Percentiles rank a stretch among this genome's conserved stretches.
phyloP scores from a whole-genome alignment of 148 eudicot species.

The Persicaria tinctoria region DNA sequence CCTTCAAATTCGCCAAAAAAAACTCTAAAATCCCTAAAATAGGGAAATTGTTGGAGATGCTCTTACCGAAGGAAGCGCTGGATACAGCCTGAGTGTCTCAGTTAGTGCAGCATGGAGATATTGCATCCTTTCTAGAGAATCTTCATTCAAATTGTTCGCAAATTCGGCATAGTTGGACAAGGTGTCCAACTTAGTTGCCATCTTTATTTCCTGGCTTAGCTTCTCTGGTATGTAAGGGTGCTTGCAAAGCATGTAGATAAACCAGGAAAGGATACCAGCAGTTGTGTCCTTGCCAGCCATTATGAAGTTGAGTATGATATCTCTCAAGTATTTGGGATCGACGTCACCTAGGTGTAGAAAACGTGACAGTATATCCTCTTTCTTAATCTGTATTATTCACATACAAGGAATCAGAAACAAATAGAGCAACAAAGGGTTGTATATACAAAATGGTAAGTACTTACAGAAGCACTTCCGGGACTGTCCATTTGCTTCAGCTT shows the following conservation, averaged over 20 bases:
- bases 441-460: no score
- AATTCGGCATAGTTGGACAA: slow-evolving; percentile 19
- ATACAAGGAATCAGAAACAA: neutral
- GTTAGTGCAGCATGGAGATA: slow-evolving; percentile 59
- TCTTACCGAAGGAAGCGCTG: slow-evolving; percentile 51
- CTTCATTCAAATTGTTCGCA: slow-evolving; percentile 32
- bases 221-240: slow-evolving; percentile 56
- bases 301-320: slow-evolving; percentile 58
- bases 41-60: no score
- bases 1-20: no score
- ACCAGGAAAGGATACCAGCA: slow-evolving; percentile 65
- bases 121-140: slow-evolving; percentile 48
- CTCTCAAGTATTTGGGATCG: slow-evolving; percentile 53
- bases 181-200: slow-evolving; percentile 15
- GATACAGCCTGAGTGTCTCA: slow-evolving; percentile 56
- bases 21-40: no score
- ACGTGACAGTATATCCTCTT: slow-evolving; percentile 59
- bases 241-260: slow-evolving; percentile 60
- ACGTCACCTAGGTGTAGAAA: slow-evolving; percentile 48
- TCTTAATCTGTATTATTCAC: slow-evolving; percentile 20
- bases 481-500: slow-evolving; percentile 29
- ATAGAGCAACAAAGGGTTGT: no score
- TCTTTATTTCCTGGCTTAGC: slow-evolving; percentile 31
- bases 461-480: no score
- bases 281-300: slow-evolving; percentile 67